Evolutionary conservation across 768 basidiomycete species (phyloP).

Genomic region (Amanita exitialis): DNA sequence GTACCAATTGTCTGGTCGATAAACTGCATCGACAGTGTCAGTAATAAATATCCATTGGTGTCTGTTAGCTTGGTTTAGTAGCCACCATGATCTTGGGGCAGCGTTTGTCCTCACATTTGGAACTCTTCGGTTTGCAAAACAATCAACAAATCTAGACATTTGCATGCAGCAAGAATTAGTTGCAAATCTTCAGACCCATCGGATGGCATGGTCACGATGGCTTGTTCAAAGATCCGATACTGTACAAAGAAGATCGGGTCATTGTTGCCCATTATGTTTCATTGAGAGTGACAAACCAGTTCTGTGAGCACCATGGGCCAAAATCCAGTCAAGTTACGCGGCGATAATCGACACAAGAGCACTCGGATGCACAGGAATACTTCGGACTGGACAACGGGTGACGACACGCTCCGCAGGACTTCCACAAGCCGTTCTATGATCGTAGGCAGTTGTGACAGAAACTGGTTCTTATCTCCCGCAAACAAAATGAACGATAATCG

Average conservation of each 20-base stretch:
- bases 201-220: constrained; percentile 55
- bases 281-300: constrained; percentile 39
- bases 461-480: constrained; percentile 84
- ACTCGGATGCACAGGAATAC: constrained; percentile 92
- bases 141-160: constrained; percentile 88
- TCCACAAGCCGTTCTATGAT: constrained; percentile 99
- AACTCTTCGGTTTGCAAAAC: constrained; percentile 95
- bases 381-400: constrained; percentile 85
- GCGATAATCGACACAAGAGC: constrained; percentile 79
- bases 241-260: constrained; percentile 18
- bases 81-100: neutral
- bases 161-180: constrained; percentile 81
- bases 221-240: constrained; percentile 87
- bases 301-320: constrained; percentile 96
- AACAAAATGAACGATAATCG: constrained; percentile 83
- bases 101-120: constrained; percentile 60
- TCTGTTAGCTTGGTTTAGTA: constrained; percentile 22
- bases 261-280: neutral
- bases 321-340: constrained; percentile 88
- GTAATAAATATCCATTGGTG: constrained; percentile 99
- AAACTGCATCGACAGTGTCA: constrained; percentile 93
- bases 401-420: constrained; percentile 67
- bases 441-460: constrained; percentile 77
- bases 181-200: constrained; percentile 83
- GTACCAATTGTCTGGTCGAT: constrained; percentile 72